Evolutionary conservation across 768 basidiomycete genomes (phyloP).

Genomic region (Boletus reticulatus): DNA sequence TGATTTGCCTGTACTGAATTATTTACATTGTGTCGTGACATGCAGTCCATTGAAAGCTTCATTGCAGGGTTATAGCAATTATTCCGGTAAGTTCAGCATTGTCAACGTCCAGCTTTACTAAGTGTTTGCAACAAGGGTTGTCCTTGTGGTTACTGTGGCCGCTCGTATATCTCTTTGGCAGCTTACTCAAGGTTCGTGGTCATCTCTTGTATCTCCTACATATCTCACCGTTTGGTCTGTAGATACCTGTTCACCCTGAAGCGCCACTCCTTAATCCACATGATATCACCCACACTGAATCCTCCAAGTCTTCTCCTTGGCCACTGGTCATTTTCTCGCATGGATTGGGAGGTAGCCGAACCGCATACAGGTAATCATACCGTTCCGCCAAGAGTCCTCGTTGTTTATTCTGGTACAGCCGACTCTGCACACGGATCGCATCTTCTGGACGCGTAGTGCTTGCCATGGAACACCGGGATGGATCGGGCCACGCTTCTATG

Average conservation of each 20-base stretch:
- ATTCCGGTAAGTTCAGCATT: slow-evolving; percentile 38
- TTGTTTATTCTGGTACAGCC: slow-evolving; percentile 37
- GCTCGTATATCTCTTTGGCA: slow-evolving; percentile 49
- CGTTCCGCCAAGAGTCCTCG: background rate
- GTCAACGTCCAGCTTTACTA: background rate
- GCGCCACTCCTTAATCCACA: slow-evolving; percentile 47
- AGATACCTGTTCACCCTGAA: slow-evolving; percentile 59
- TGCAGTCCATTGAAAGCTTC: slow-evolving; percentile 42
- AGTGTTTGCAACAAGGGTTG: slow-evolving; percentile 15
- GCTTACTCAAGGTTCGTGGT: slow-evolving; percentile 43
- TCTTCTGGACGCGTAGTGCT: slow-evolving; percentile 79
- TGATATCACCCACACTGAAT: background rate
- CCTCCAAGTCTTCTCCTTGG: slow-evolving; percentile 44
- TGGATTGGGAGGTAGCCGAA: slow-evolving; percentile 73
- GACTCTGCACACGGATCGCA: slow-evolving; percentile 71
- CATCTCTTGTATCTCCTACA: background rate
- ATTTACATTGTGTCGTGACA: slow-evolving; percentile 1
- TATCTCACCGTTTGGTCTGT: background rate
- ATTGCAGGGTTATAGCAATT: slow-evolving; percentile 47
- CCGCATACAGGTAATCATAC: slow-evolving; percentile 56
- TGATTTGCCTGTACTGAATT: background rate
- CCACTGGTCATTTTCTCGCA: slow-evolving; percentile 85
- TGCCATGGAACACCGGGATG: slow-evolving; percentile 83
- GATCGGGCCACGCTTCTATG: slow-evolving; percentile 57
- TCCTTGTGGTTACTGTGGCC: slow-evolving; percentile 39